Evolutionary conservation across 1,284 basidiomycete species (phyloP).

Genomic region (Exobasidium cylindrosporum): DNA sequence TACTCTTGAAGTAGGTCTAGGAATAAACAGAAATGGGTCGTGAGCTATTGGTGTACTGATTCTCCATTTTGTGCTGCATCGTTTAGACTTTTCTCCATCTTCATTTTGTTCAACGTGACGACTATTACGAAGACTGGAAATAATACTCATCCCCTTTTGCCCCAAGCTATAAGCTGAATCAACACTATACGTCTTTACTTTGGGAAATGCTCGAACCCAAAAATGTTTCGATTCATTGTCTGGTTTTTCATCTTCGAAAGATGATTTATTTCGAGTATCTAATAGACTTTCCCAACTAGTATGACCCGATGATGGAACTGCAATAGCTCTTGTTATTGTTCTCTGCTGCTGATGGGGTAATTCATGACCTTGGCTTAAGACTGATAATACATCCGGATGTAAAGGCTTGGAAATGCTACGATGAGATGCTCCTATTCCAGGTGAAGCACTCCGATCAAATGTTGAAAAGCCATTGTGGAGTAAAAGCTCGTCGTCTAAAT

Average conservation of each 20-base stretch:
- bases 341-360: neutral
- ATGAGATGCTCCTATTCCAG: neutral
- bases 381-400: constrained; percentile 10
- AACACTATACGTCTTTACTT: neutral
- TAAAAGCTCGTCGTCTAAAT: neutral
- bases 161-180: neutral
- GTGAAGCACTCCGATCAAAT: neutral
- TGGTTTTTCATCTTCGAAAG: too few species aligned
- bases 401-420: constrained; percentile 10
- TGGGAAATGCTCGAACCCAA: neutral
- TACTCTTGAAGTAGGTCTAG: neutral
- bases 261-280: neutral
- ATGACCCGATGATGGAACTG: neutral
- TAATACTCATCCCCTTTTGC: neutral
- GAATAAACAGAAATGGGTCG: neutral
- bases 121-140: neutral
- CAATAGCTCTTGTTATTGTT: neutral
- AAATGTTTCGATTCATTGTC: too few species aligned
- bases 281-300: neutral
- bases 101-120: neutral
- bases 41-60: neutral
- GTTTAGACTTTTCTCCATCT: neutral
- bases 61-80: neutral
- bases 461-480: too few species aligned
- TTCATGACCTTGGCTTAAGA: neutral